A percentile compares a stretch with the other conserved stretches of the same genome.
phyloP scores from a whole-genome alignment of 1,139 yeast genomes.

The Yamadazyma atlantica region DNA sequence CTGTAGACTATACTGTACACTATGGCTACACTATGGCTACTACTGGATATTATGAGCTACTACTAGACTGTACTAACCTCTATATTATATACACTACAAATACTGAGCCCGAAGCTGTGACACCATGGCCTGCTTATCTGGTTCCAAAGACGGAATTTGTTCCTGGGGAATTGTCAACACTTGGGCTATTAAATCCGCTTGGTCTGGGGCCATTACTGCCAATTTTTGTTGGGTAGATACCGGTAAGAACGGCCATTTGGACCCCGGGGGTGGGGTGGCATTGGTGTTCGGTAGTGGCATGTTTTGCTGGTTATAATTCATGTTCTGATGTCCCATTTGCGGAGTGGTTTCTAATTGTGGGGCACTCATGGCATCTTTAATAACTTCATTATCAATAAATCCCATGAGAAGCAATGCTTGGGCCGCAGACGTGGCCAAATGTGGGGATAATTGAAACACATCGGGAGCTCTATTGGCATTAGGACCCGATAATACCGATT shows the following conservation, averaged over 20 bases:
- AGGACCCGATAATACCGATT: conserved; percentile 50
- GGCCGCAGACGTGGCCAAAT: conserved; percentile 63
- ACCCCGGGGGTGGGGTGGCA: conserved; percentile 15
- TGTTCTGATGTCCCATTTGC: conserved; percentile 16
- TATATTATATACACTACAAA: conserved; percentile 21
- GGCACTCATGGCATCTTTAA: conserved; percentile 45
- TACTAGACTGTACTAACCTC: too few relatives aligned
- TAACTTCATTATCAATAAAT: conserved; percentile 62
- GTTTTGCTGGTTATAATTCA: not conserved
- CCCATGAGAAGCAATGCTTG: conserved; percentile 81
- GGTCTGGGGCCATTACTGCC: conserved; percentile 48
- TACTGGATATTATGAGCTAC: not conserved
- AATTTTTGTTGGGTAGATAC: conserved; percentile 49
- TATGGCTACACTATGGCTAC: too few relatives aligned
- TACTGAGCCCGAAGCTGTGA: conserved; percentile 58
- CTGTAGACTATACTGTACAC: too few relatives aligned
- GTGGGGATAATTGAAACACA: conserved; percentile 54
- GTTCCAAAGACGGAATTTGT: conserved; percentile 56
- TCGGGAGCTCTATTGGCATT: conserved; percentile 51
- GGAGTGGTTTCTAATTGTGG: conserved; percentile 24
- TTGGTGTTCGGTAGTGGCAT: conserved; percentile 5
- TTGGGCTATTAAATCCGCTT: conserved; percentile 65
- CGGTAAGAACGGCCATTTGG: conserved; percentile 54
- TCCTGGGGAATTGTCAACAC: conserved; percentile 58
- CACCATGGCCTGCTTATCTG: conserved; percentile 63